Evolutionary conservation across 208 protist species (phyloP).

Genomic region (Acanthamoeba lenticulata): DNA sequence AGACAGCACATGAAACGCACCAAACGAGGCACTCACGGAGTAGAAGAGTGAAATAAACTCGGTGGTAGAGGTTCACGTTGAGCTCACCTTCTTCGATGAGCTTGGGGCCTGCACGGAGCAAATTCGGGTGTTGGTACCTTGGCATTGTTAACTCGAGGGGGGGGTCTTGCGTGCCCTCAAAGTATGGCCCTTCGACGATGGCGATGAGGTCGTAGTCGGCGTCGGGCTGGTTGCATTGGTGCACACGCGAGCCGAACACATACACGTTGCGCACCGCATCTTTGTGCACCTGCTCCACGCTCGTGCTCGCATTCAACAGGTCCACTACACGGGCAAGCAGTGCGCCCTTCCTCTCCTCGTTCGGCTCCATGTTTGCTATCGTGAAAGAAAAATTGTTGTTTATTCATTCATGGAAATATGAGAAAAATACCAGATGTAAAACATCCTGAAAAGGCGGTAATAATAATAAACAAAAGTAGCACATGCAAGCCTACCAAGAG

Average conservation of each 20-base stretch:
- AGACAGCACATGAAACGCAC: neutral
- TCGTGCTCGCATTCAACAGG: neutral
- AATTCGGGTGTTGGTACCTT: neutral
- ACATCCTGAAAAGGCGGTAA: too few relatives aligned
- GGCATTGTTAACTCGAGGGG: neutral
- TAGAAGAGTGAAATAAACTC: neutral
- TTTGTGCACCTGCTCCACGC: neutral
- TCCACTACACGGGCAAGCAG: neutral
- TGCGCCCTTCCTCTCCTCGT: too few relatives aligned
- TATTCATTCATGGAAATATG: too few relatives aligned
- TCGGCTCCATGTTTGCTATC: too few relatives aligned
- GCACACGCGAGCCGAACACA: constrained; percentile 18
- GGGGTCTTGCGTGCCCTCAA: neutral
- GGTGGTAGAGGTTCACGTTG: constrained; percentile 37
- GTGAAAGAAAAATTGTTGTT: too few relatives aligned
- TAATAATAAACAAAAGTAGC: too few relatives aligned
- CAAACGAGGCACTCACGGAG: neutral
- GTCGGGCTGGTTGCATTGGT: neutral
- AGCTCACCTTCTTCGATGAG: neutral
- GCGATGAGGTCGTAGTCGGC: constrained; percentile 46
- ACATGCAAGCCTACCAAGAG: neutral
- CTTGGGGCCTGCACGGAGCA: neutral
- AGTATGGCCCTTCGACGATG: constrained; percentile 21
- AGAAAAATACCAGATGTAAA: too few relatives aligned
- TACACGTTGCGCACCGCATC: neutral